Evolutionary conservation across 1,284 basidiomycete species (phyloP).

Genomic region (Coniferiporia weirii): DNA sequence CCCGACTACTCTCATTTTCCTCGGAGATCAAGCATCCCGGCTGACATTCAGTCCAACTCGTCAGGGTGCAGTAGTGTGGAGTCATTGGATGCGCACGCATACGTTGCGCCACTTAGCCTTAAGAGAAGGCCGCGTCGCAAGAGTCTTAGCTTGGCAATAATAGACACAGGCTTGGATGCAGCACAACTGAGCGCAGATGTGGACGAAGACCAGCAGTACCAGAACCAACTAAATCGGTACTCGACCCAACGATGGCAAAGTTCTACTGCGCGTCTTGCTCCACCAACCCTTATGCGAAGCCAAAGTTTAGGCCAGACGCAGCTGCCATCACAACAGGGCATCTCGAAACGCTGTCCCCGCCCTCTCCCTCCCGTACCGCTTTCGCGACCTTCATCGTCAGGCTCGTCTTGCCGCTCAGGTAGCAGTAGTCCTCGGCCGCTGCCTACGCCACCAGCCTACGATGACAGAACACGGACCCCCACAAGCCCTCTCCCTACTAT

Average conservation of each 20-base stretch:
- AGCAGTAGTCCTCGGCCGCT: not conserved
- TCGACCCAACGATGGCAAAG: not conserved
- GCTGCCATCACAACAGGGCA: not conserved
- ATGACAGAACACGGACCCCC: not conserved
- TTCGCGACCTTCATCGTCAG: conserved; percentile 5
- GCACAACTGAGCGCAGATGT: not conserved
- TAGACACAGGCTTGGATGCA: not conserved
- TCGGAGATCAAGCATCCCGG: not conserved
- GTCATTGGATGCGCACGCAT: not conserved
- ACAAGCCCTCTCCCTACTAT: not conserved
- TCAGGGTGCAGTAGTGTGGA: not conserved
- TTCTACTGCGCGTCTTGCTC: not conserved
- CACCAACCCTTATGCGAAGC: not conserved
- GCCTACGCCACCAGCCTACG: conserved; percentile 1
- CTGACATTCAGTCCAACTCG: not conserved
- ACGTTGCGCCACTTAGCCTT: conserved; percentile 14
- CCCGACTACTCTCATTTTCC: not conserved
- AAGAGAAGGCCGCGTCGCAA: conserved; percentile 7
- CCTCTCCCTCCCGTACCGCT: conserved; percentile 13
- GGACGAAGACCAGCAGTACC: not conserved
- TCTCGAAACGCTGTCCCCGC: not conserved
- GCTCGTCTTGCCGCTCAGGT: not conserved
- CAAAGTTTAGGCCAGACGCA: not conserved
- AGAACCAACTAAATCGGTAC: not conserved
- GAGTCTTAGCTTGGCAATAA: conserved; percentile 11